phyloP scores from a whole-genome alignment of 371 early-diverging fungal genomes.

The Funneliformis caledonium region DNA sequence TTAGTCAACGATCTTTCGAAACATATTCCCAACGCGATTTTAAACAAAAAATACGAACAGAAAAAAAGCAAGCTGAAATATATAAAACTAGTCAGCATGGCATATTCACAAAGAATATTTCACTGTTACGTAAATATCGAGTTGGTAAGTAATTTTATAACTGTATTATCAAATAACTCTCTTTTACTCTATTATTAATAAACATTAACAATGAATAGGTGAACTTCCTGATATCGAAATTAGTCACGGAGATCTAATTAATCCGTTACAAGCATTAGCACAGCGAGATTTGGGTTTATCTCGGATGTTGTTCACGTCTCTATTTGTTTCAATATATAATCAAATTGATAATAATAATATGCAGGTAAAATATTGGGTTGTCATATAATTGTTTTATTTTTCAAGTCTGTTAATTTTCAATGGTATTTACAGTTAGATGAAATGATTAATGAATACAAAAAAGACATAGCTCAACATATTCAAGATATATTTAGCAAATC shows the following conservation, averaged over 20 bases:
- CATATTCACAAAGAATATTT: neutral
- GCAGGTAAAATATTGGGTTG: neutral
- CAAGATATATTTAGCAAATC: neutral
- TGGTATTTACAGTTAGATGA: neutral
- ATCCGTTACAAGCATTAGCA: constrained; percentile 19
- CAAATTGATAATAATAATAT: neutral
- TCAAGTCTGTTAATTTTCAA: neutral
- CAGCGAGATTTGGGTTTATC: constrained; percentile 17
- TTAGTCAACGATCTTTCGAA: neutral
- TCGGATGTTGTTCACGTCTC: neutral
- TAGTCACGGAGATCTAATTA: neutral
- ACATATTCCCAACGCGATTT: constrained; percentile 6
- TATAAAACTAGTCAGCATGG: neutral
- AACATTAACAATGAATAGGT: neutral
- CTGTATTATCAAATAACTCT: neutral
- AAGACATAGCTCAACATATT: neutral
- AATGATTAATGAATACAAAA: neutral
- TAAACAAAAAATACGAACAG: neutral
- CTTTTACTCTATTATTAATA: neutral
- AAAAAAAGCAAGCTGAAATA: constrained; percentile 21
- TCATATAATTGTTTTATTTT: neutral
- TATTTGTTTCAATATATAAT: constrained; percentile 19
- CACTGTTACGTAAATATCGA: constrained; percentile 25
- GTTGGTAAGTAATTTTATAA: neutral
- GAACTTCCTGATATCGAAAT: constrained; percentile 30